Conservation (phyloP, 2,329 filamentous ascomycete species). For the Epichloe baconii region DNA sequence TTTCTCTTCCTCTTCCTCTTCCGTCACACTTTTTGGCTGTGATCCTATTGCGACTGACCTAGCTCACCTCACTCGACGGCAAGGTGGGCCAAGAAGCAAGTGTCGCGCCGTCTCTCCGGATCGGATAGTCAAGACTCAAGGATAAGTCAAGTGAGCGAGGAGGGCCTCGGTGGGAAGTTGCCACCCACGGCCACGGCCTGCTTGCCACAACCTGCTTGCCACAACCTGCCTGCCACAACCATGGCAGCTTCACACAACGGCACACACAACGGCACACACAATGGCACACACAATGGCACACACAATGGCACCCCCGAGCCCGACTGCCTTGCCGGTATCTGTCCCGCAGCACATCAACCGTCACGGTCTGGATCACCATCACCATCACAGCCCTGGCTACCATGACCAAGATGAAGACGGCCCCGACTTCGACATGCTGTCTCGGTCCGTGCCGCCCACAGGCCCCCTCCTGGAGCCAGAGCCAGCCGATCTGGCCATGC, state of each 20-base stretch:
- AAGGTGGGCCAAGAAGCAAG: too few species aligned
- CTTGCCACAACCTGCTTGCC: background rate
- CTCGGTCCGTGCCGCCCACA: conserved; percentile 25
- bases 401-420: background rate
- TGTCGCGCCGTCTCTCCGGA: too few species aligned
- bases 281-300: background rate
- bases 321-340: background rate
- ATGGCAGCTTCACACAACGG: background rate
- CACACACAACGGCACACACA: background rate
- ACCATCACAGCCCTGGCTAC: background rate
- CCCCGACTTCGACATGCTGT: conserved; percentile 15
- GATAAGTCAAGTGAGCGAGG: too few species aligned
- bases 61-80: too few species aligned
- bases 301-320: background rate
- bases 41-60: too few species aligned
- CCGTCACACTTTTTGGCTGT: too few species aligned
- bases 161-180: too few species aligned
- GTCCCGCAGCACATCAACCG: background rate
- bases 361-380: background rate
- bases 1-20: too few species aligned
- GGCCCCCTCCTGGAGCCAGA: conserved; percentile 29
- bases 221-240: background rate
- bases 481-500: conserved; percentile 25
- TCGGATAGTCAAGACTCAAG: too few species aligned
- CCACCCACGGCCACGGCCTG: too few species aligned